Evolutionary conservation across 345 rosid species (phyloP), one percentile per base, ranked within the genome.

Genomic region (Noccaea caerulescens): DNA sequence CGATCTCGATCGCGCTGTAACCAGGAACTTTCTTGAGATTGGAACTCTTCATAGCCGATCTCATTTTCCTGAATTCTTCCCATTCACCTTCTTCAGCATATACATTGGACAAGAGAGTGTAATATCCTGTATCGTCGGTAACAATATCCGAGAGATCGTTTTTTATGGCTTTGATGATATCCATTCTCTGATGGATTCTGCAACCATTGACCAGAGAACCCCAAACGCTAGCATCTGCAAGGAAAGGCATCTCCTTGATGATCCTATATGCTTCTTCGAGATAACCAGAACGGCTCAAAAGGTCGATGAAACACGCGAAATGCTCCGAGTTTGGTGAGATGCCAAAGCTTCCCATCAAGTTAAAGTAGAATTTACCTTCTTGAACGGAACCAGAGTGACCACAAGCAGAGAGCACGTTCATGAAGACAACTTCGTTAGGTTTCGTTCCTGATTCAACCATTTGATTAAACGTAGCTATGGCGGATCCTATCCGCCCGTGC

Each of bases 401-500:
- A 77, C 98, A 91, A 75, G 96, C 90, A 7, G 88, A 87, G 18
- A 87, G 81, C 37, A 93, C 59, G 63, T 90, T 93, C 88, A 83
- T 91, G 90, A 91, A 91, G 66, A 89, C 87, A 66, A 88, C 76
- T 44, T 84, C 84, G 60, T 91, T 93, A 14, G 98, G 97, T 73
- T 80, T 68, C 8, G 76, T 77, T 46, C 96, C 87, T 1, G 81
- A 79, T 34, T 79, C 77, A 46, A 91, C 76, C 97, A 93, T 87
- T 71, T 77, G 79, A 37, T 58, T 61, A 72, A 93, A 85, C n/a
- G 81, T 77, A 4, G 87, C 82, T 60, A 89, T 66, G 8, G 96
- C 89, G 0, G 82, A 62, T 58, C 72, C 67, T 1, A 85, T 66
- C 67, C 71, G 63, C 38, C 96, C 97, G n/a, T 93, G 96, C 72